Evolutionary conservation across 2,329 filamentous ascomycete species (phyloP), one percentile per base, ranked within the genome.

Genomic region (Trichoderma koningii): DNA sequence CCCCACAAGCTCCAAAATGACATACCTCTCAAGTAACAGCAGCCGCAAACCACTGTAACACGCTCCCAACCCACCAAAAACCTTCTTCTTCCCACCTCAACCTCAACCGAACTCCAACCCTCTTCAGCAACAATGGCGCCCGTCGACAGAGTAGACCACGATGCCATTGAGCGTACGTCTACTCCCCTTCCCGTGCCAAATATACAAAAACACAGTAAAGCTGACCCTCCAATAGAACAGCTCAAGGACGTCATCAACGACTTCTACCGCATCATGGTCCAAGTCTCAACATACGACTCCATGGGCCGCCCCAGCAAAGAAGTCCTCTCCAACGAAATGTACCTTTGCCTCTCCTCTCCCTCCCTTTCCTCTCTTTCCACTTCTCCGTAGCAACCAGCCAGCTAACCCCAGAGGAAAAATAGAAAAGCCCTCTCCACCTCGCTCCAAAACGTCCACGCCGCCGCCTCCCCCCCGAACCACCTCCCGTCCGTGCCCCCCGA

Each of bases 171-270:
- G 76, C 77, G 78, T 79, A 71, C 34, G 76, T 38, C 2, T 23
- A 9, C 30, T 4, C 9, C 3, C 6, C 26, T 14, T 2, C 5
- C 23, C 5, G 10, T 14, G 3, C 19, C 2, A 19, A 1, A 21
- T 0, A 3, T 23, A 23, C 21, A 23, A 2, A 3, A 2, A 15
- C 5, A 50, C 34, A 26, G 9, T 7, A 50, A 23, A 6, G n/a
- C 64, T 66, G 45, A 66, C 34, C n/a, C 30, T 34, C 34, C 6
- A 3, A 15, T 70, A 87, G 85, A 82, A 70, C 80, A 85, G 75
- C 79, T 87, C 76, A 85, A 87, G 72, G 81, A 86, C 70, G 80
- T 86, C 67, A 86, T 89, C 74, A 85, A 88, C 71, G 84, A 86
- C 69, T 81, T 88, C 47, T 88, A 86, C 79, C 81, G 86, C 70